Percentiles rank a stretch among this genome's conserved stretches.
These are phyloP conservation scores for Monosporascus sp. DNA, from an alignment of 2,329 filamentous ascomycete genomes.

Conservation along the genomic window DNA sequence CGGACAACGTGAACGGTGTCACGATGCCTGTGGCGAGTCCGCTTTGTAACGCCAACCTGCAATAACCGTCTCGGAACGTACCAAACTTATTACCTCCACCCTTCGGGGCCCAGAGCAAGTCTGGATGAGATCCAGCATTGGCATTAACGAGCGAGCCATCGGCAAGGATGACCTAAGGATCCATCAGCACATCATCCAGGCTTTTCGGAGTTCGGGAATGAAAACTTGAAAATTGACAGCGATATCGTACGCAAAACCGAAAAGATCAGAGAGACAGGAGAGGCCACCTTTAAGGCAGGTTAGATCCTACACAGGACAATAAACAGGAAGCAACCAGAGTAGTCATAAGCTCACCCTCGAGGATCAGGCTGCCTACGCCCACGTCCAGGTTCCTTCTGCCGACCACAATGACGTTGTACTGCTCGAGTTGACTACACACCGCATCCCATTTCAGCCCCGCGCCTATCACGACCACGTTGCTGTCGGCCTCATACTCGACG, in stretches of 20 bases:
- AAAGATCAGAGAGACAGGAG: conserved; percentile 18
- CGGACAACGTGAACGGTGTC: conserved; percentile 3
- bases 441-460: conserved; percentile 6
- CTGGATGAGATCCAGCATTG: conserved; percentile 1
- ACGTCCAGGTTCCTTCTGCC: conserved; percentile 8
- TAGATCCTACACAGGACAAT: neutral
- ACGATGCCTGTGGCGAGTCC: conserved; percentile 5
- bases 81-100: conserved; percentile 12
- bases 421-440: conserved; percentile 9
- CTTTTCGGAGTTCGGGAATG: neutral
- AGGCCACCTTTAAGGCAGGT: conserved; percentile 13
- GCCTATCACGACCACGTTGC: conserved; percentile 3
- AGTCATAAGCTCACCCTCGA: conserved; percentile 4
- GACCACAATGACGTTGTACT: conserved; percentile 6
- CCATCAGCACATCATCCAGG: neutral
- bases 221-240: conserved; percentile 20
- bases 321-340: neutral
- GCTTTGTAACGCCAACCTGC: neutral
- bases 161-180: conserved; percentile 6
- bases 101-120: conserved; percentile 10
- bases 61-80: neutral
- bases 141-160: conserved; percentile 8
- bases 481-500: neutral
- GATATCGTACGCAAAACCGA: conserved; percentile 20
- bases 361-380: conserved; percentile 8